Base-by-base conservation (phyloP, 148 eudicot genomes). In the Dysphania ambrosioides region DNA sequence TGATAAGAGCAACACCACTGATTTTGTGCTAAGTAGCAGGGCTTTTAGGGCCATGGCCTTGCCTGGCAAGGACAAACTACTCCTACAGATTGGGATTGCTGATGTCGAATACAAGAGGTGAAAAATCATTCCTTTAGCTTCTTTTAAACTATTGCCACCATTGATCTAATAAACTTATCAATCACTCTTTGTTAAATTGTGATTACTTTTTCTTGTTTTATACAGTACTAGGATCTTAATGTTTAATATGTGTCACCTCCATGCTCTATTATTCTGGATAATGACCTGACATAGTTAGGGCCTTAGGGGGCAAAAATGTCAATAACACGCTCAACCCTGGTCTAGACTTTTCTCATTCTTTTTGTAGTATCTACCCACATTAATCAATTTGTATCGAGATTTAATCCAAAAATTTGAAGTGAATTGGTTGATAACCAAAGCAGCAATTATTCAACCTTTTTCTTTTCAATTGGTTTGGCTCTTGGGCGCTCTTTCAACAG, bases 1-100 rank as follows among this genome's bases (percentile, higher is more conserved):
- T 49, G 71, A 68, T 34, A 64, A 64, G 40, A 85, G 55, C 51
- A 88, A 88, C 74, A 70, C 47, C 66, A 85, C 96, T 4, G 91
- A 84, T 63, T 87, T 91, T 63, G 93, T 88, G 72, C 47, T 91
- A 36, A 88, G 96, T 81, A 83, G 80, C 75, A 72, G 89, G 77
- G 93, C 91, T 75, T 88, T 87, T 74, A 79, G 65, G 85, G 91
- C 79, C 55, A 87, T 91, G 93, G 93, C 88, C 26, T 82, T 83
- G 63, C 80, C 83, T 73, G 93, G 88, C 44, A 82, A 69, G 83
- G 88, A 76, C 60, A 68, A 74, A 55, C 66, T 70, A 42, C 29
- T 91, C 36, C 40, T 83, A 66, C 86, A 78, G 77, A 88, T 78
- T 42, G 91, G 93, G 16, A 24, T 74, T 21, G 61, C 67, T 3